Conservation (phyloP, 768 basidiomycete genomes). For the Udeniomyces megalosporus region DNA sequence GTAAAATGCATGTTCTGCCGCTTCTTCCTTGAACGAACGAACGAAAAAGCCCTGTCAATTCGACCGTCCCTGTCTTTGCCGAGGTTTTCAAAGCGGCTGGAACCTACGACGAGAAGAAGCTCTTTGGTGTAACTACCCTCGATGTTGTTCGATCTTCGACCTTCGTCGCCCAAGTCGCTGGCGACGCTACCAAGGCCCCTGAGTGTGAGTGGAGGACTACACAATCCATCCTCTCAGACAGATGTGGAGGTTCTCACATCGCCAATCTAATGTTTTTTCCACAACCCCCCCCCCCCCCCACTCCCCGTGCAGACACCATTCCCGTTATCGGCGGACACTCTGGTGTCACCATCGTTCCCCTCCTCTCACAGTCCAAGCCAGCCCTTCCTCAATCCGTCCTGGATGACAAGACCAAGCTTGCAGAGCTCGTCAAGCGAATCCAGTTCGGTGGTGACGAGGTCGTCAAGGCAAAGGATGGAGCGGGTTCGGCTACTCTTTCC, state of each 20-base stretch:
- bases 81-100: slow-evolving; percentile 79
- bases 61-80: slow-evolving; percentile 93
- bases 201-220: slow-evolving; percentile 44
- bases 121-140: slow-evolving; percentile 96
- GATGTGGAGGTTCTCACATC: no score
- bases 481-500: slow-evolving; percentile 56
- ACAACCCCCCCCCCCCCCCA: background rate
- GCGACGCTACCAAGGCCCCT: slow-evolving; percentile 33
- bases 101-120: slow-evolving; percentile 68
- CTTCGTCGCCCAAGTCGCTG: slow-evolving; percentile 58
- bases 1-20: slow-evolving; percentile 43
- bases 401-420: slow-evolving; percentile 48
- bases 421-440: slow-evolving; percentile 74
- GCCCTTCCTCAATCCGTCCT: slow-evolving; percentile 47
- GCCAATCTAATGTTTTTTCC: no score
- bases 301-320: background rate
- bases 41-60: slow-evolving; percentile 41
- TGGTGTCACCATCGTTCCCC: slow-evolving; percentile 90
- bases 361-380: slow-evolving; percentile 59
- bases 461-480: slow-evolving; percentile 90
- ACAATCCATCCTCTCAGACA: slow-evolving; percentile 68
- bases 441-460: slow-evolving; percentile 96
- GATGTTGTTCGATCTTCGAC: slow-evolving; percentile 92
- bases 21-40: slow-evolving; percentile 24
- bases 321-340: slow-evolving; percentile 61